Conservation (phyloP, 2,329 filamentous ascomycete species). For the Xylariaceae sp. region DNA sequence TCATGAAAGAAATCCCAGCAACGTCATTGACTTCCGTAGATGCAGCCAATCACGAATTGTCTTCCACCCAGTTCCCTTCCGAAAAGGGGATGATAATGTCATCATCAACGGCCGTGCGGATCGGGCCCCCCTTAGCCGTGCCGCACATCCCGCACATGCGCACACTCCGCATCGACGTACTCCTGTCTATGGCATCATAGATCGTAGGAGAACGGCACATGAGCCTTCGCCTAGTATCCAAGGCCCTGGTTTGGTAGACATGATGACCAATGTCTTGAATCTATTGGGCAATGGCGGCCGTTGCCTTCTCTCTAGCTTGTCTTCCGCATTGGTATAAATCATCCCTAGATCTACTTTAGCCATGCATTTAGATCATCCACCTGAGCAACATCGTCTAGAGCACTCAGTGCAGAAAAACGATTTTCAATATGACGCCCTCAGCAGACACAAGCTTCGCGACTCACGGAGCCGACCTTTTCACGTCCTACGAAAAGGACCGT, state of each 20-base stretch:
- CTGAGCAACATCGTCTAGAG: background rate
- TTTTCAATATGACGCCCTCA: conserved; percentile 26
- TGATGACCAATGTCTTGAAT: background rate
- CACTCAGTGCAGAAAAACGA: background rate
- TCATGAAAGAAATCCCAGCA: background rate
- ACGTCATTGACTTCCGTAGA: background rate
- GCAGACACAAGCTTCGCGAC: conserved; percentile 35
- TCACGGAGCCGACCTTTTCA: conserved; percentile 35
- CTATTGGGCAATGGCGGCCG: background rate
- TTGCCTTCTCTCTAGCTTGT: background rate
- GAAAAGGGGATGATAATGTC: background rate
- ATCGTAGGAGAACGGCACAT: background rate
- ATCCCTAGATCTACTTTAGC: background rate
- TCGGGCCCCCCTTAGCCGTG: background rate
- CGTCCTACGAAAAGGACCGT: conserved; percentile 38
- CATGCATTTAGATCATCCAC: background rate
- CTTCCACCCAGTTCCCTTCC: background rate
- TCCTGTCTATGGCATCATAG: background rate
- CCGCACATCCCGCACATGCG: background rate
- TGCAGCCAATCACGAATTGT: background rate
- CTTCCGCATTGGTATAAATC: background rate
- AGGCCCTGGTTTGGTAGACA: background rate
- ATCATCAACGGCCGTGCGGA: background rate
- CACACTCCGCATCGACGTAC: background rate
- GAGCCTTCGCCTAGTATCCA: conserved; percentile 1